Evolutionary conservation across 306 rosid species (phyloP).

Genomic region (Canavalia ensiformis): DNA sequence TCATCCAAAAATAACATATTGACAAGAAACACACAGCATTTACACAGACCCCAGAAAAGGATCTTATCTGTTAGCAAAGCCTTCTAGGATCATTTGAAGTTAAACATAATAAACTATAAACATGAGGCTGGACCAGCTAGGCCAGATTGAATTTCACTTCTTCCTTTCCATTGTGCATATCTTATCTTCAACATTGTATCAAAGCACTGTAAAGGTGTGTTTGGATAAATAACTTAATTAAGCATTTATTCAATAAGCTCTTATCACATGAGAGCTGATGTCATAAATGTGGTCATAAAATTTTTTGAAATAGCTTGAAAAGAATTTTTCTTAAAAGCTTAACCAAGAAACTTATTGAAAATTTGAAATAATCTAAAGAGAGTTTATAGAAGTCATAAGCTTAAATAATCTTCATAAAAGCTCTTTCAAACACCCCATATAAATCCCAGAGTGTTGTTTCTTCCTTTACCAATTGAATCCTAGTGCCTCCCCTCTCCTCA

Average conservation of each 20-base stretch:
- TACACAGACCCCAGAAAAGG: constrained; percentile 38
- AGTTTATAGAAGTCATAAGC: too few relatives aligned
- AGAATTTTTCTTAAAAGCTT: too few relatives aligned
- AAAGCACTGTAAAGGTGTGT: background rate
- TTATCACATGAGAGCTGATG: too few relatives aligned
- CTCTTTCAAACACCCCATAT: too few relatives aligned
- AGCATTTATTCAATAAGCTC: too few relatives aligned
- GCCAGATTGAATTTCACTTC: constrained; percentile 17
- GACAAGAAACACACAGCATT: constrained; percentile 19
- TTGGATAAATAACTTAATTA: too few relatives aligned
- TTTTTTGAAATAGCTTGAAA: too few relatives aligned
- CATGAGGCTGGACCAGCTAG: background rate
- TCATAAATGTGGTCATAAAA: too few relatives aligned
- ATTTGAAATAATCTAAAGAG: too few relatives aligned
- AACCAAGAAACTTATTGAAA: too few relatives aligned
- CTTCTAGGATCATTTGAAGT: constrained; percentile 8
- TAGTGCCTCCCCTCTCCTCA: background rate
- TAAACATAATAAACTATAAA: constrained; percentile 10
- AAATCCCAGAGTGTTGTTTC: constrained; percentile 16
- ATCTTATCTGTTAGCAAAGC: constrained; percentile 6
- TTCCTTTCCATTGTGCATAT: constrained; percentile 19
- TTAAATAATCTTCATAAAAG: too few relatives aligned
- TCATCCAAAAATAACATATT: constrained; percentile 36
- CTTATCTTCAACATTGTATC: constrained; percentile 27
- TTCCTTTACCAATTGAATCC: constrained; percentile 11